phyloP scores from a whole-genome alignment of 805 yeast species.

The Saturnispora halmiae region DNA sequence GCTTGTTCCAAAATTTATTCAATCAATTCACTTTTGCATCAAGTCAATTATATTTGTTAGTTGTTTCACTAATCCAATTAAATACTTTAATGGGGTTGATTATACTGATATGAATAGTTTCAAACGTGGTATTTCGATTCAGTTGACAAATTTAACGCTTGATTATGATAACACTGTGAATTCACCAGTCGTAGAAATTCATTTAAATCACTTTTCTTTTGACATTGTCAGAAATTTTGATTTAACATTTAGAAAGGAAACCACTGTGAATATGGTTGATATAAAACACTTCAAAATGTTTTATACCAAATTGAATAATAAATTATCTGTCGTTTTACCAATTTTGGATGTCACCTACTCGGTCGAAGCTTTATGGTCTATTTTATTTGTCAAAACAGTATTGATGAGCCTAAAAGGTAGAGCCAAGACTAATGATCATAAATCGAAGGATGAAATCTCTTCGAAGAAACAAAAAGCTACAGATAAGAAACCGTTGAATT shows the following conservation, averaged over 20 bases:
- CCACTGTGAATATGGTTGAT: slow-evolving; percentile 12
- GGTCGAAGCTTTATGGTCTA: slow-evolving; percentile 27
- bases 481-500: slow-evolving; percentile 3
- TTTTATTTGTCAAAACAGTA: slow-evolving; percentile 21
- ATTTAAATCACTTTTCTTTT: slow-evolving; percentile 10
- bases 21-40: slow-evolving; percentile 10
- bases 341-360: slow-evolving; percentile 22
- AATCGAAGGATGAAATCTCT: too few species aligned
- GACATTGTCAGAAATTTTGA: slow-evolving; percentile 20
- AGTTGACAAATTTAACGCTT: slow-evolving; percentile 5
- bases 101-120: slow-evolving; percentile 23
- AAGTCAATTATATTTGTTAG: slow-evolving; percentile 17
- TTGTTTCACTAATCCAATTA: slow-evolving; percentile 26
- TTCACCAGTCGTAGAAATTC: slow-evolving; percentile 11
- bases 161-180: slow-evolving; percentile 13
- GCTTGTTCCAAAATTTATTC: slow-evolving; percentile 13
- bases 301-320: slow-evolving; percentile 13
- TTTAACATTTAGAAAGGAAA: slow-evolving; percentile 9
- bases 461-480: not conserved
- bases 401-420: slow-evolving; percentile 7
- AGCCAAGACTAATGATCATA: too few species aligned
- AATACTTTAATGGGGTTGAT: slow-evolving; percentile 23
- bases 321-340: slow-evolving; percentile 21
- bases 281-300: slow-evolving; percentile 12
- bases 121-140: slow-evolving; percentile 22